A percentile compares a stretch with the other conserved stretches of the same genome.
Conservation (phyloP, 2,329 filamentous ascomycete species). For the Aspergillus piperis region DNA sequence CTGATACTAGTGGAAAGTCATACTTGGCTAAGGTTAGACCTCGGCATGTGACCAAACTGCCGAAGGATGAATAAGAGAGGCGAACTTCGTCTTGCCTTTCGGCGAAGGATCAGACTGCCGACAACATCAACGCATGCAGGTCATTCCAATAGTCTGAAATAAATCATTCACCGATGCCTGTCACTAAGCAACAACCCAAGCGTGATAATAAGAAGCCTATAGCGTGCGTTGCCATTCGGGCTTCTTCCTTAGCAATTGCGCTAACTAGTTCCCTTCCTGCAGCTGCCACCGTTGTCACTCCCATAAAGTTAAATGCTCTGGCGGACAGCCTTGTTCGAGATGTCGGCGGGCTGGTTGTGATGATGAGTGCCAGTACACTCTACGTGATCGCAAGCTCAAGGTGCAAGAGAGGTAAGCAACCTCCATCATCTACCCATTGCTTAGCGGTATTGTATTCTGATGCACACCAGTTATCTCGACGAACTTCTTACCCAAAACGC, state of each 20-base stretch:
- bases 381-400: slow-evolving; percentile 42
- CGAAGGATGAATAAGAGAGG: slow-evolving; percentile 8
- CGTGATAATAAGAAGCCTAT: slow-evolving; percentile 18
- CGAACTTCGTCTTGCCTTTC: slow-evolving; percentile 5
- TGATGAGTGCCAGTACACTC: slow-evolving; percentile 37
- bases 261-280: not conserved
- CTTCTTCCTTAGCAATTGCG: not conserved
- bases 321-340: slow-evolving; percentile 42
- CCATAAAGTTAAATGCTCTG: slow-evolving; percentile 49
- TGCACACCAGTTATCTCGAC: slow-evolving; percentile 27
- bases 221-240: slow-evolving; percentile 11
- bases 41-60: not conserved
- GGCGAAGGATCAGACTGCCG: slow-evolving; percentile 11
- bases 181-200: slow-evolving; percentile 8
- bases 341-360: slow-evolving; percentile 35
- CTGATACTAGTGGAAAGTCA: too few species aligned
- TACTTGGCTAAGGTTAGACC: not conserved
- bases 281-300: slow-evolving; percentile 43
- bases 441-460: not conserved
- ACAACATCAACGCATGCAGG: not conserved
- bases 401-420: slow-evolving; percentile 24
- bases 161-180: slow-evolving; percentile 11
- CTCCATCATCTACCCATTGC: not conserved
- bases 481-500: slow-evolving; percentile 24
- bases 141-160: not conserved